Percentiles rank a stretch among this genome's conserved stretches.
Conservation (phyloP, 371 early-diverging fungal genomes). For the Mucor indicus region DNA sequence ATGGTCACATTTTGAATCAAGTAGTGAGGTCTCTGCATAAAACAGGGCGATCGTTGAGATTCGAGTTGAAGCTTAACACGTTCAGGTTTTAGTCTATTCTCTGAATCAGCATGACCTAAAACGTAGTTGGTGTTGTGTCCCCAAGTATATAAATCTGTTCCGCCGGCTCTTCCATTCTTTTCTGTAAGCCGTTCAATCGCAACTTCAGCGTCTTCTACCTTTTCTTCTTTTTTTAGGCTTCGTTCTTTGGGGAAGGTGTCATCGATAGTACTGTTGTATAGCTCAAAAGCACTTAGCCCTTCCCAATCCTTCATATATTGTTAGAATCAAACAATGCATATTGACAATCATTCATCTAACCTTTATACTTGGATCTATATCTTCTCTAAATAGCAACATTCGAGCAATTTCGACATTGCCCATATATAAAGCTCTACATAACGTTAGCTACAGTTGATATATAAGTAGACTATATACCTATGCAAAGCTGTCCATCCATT, state of each 20-base stretch:
- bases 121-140: constrained; percentile 72
- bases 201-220: not conserved
- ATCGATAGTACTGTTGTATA: constrained; percentile 16
- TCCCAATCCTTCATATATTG: constrained; percentile 24
- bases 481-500: constrained; percentile 75
- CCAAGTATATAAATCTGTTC: constrained; percentile 72
- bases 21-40: constrained; percentile 29
- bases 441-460: not conserved
- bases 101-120: constrained; percentile 66
- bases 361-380: constrained; percentile 54
- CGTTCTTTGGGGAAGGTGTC: constrained; percentile 12
- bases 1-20: constrained; percentile 44
- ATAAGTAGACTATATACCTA: constrained; percentile 26
- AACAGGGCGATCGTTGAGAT: constrained; percentile 17
- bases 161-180: constrained; percentile 20
- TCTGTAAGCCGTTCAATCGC: not conserved
- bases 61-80: constrained; percentile 53
- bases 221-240: not conserved
- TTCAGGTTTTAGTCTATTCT: constrained; percentile 63
- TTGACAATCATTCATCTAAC: constrained; percentile 11
- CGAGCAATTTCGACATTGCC: constrained; percentile 64
- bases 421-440: constrained; percentile 53
- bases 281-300: constrained; percentile 28
- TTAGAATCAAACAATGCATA: not conserved
- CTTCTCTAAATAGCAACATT: constrained; percentile 47